Evolutionary conservation across 2,329 filamentous ascomycete species (phyloP), one percentile per base, ranked within the genome.

Genomic region (Diaporthe citriasiana): DNA sequence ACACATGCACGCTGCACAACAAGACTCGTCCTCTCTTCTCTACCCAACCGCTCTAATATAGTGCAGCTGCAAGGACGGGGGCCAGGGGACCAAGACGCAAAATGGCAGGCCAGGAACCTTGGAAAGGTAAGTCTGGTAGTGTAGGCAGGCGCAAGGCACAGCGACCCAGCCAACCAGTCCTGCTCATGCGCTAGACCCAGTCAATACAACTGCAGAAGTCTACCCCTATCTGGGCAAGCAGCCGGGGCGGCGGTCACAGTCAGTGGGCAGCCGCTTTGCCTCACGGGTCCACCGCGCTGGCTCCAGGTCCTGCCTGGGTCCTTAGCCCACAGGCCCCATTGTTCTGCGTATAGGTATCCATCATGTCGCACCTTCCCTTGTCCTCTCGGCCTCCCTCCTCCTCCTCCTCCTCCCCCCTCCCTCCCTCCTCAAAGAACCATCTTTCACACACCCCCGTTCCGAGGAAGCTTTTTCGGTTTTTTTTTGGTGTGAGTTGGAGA

Each of bases 401-500:
- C 19, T 12, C 57, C 19, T n/a, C 63, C 47, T 68, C 63, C 63
- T 47, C 59, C 40, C 38, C 51, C 53, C 30, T 35, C 53, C 55
- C 19, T 56, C n/a, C 40, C n/a, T 51, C 30, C 30, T 53, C 47
- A 68, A 53, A 53, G 35, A 27, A 27, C 45, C 63, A 27, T 68
- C 63, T 19, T 30, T 40, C 47, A 40, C 63, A 30, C 40, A 68
- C 59, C 63, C 63, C 47, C 47, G 33, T 40, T 19, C 47, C 63
- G 63, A 53, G 63, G 47, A 68, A 68, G 63, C 22, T 51, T 38
- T 40, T 53, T 40, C 22, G 42, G 63, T 45, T 70, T 71, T 69
- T 73, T 73, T 70, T 73, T n/a, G 72, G 72, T 73, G 56, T 45
- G 68, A 59, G 72, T 73, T 38, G 72, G 65, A 70, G 72, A 72